phyloP scores from a whole-genome alignment of 768 basidiomycete species.

The Cyclocybe aegerita region DNA sequence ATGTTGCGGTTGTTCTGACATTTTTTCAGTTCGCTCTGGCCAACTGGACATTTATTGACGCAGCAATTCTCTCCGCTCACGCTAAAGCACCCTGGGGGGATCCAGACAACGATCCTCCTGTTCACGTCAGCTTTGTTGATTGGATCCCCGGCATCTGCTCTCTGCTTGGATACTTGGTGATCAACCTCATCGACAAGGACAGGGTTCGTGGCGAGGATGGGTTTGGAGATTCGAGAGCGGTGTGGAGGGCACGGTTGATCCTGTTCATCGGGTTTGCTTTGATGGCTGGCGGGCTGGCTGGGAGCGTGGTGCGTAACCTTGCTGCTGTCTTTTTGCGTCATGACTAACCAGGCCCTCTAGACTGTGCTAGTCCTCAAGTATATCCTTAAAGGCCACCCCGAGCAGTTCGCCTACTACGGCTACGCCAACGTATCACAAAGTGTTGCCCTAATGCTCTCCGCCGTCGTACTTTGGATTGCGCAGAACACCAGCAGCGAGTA shows the following conservation, averaged over 20 bases:
- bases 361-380: slow-evolving; percentile 91
- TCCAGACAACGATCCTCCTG: slow-evolving; percentile 55
- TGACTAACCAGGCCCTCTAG: slow-evolving; percentile 37
- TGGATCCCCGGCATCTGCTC: slow-evolving; percentile 98
- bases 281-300: slow-evolving; percentile 98
- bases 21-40: slow-evolving; percentile 83
- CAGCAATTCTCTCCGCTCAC: slow-evolving; percentile 86
- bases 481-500: slow-evolving; percentile 86
- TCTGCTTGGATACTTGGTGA: slow-evolving; percentile 86
- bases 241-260: slow-evolving; percentile 89
- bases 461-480: slow-evolving; percentile 88
- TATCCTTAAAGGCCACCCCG: slow-evolving; percentile 65
- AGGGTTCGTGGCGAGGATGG: slow-evolving; percentile 77
- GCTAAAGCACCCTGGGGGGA: slow-evolving; percentile 74
- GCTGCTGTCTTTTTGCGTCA: not conserved
- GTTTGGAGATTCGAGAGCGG: slow-evolving; percentile 79
- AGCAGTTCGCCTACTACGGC: slow-evolving; percentile 87
- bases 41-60: slow-evolving; percentile 95
- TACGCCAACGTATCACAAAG: slow-evolving; percentile 97
- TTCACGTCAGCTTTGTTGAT: slow-evolving; percentile 89
- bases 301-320: slow-evolving; percentile 76
- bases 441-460: slow-evolving; percentile 79
- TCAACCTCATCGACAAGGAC: slow-evolving; percentile 95
- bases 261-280: slow-evolving; percentile 95
- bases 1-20: not conserved